Conservation (phyloP, 192 early-diverging fungal species). For the Rhizophagus clarus region DNA sequence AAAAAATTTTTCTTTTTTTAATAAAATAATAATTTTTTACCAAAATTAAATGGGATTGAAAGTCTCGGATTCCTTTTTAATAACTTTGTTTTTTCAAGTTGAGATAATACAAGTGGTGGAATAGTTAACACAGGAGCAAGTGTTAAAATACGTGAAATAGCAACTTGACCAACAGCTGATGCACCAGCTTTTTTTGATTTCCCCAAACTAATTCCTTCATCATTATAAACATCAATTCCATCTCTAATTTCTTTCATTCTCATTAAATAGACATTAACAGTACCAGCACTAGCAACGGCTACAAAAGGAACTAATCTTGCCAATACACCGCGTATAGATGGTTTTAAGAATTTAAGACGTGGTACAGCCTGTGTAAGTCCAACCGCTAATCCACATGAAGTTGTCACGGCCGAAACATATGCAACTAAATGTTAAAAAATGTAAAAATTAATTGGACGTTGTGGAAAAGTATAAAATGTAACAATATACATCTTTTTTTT, state of each 20-base stretch:
- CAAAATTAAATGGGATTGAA: constrained; percentile 64
- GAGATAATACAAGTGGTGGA: constrained; percentile 69
- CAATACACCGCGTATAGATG: constrained; percentile 43
- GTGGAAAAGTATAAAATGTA: no score
- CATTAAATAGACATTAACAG: constrained; percentile 84
- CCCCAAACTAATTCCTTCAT: constrained; percentile 65
- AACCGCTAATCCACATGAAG: constrained; percentile 76
- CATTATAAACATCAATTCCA: constrained; percentile 74
- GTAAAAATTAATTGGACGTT: background rate
- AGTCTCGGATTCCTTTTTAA: constrained; percentile 56
- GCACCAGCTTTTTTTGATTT: constrained; percentile 68
- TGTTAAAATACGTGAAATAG: constrained; percentile 76
- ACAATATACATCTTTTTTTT: no score
- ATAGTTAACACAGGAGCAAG: constrained; percentile 72
- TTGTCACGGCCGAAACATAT: constrained; percentile 73
- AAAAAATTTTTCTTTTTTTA: background rate
- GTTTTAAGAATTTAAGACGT: constrained; percentile 50
- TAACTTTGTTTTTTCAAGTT: constrained; percentile 63
- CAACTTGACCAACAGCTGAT: constrained; percentile 72
- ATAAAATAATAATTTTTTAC: no score
- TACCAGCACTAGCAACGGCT: constrained; percentile 80
- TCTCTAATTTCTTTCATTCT: constrained; percentile 79
- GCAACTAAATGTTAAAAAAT: constrained; percentile 52
- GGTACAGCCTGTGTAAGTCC: constrained; percentile 69
- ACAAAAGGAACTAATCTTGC: constrained; percentile 68